A percentile compares a stretch with the other conserved stretches of the same genome.
Evolutionary conservation across 2,329 filamentous ascomycete species (phyloP).

Genomic region (Zymoseptoria passerinii): DNA sequence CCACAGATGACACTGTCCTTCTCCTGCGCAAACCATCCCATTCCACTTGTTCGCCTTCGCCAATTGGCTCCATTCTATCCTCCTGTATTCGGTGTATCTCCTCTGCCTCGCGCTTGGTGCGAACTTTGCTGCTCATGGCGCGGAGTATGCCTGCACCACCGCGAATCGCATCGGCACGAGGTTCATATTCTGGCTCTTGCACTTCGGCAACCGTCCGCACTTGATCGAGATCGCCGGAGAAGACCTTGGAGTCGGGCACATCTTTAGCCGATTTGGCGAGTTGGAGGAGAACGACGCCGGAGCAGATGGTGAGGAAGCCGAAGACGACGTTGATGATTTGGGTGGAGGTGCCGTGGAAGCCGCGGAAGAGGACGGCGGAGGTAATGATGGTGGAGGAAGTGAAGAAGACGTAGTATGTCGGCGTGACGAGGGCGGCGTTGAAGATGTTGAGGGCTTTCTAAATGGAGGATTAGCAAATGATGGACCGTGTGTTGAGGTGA

Average conservation of each 20-base stretch:
- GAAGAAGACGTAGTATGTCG: conserved; percentile 98
- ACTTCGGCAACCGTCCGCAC: conserved; percentile 91
- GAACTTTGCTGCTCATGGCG: conserved; percentile 59
- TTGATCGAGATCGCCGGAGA: conserved; percentile 87
- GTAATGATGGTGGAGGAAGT: conserved; percentile 92
- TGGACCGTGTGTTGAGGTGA: neutral
- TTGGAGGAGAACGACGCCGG: conserved; percentile 84
- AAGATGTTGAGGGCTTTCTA: conserved; percentile 98
- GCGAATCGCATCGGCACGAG: conserved; percentile 91
- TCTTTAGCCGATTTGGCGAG: conserved; percentile 98
- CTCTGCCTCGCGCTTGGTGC: conserved; percentile 69
- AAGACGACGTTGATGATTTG: conserved; percentile 84
- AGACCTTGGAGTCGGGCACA: conserved; percentile 85
- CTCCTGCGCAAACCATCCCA: conserved; percentile 86
- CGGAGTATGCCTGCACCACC: conserved; percentile 82
- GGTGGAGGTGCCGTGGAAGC: conserved; percentile 77
- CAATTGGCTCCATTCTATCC: conserved; percentile 65
- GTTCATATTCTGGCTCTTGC: conserved; percentile 91
- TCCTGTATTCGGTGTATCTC: conserved; percentile 72
- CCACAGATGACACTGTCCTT: conserved; percentile 41
- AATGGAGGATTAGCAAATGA: conserved; percentile 12
- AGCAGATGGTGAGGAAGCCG: conserved; percentile 89
- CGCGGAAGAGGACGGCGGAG: conserved; percentile 82
- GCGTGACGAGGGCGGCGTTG: conserved; percentile 93
- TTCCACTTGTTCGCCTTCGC: conserved; percentile 72